Evolutionary conservation across 306 rosid genomes (phyloP).

Genomic region (Sechiopsis laciniata): DNA sequence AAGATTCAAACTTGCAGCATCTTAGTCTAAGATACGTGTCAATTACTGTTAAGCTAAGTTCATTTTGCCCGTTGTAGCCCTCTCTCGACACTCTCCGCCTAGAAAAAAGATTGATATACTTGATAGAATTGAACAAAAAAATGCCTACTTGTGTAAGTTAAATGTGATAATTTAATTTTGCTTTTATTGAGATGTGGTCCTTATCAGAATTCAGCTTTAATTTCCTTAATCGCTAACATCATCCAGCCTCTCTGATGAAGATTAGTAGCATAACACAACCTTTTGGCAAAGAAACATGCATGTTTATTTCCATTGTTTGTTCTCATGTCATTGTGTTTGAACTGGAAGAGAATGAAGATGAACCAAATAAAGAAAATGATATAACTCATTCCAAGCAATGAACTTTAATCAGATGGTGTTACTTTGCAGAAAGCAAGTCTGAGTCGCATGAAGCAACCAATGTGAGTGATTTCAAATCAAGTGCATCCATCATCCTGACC

Average conservation of each 20-base stretch:
- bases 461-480: slow-evolving; percentile 10
- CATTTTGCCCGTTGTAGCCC: no score
- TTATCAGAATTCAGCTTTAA: no score
- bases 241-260: background rate
- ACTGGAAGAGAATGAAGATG: background rate
- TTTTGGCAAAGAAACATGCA: background rate
- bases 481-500: no score
- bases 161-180: background rate
- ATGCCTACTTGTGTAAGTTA: background rate
- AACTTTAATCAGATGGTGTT: background rate
- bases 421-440: no score
- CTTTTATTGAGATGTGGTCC: no score
- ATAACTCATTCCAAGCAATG: background rate
- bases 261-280: background rate
- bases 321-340: background rate
- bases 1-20: no score
- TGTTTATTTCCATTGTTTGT: background rate
- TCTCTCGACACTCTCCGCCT: background rate
- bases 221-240: no score
- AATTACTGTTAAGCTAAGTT: no score
- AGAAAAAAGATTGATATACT: background rate
- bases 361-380: background rate
- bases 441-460: background rate
- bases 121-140: background rate
- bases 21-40: no score